A percentile compares a stretch with the other conserved stretches of the same genome.
Evolutionary conservation across 176 grass and related monocot genomes (phyloP).

Genomic region (Pontederia crassipes): DNA sequence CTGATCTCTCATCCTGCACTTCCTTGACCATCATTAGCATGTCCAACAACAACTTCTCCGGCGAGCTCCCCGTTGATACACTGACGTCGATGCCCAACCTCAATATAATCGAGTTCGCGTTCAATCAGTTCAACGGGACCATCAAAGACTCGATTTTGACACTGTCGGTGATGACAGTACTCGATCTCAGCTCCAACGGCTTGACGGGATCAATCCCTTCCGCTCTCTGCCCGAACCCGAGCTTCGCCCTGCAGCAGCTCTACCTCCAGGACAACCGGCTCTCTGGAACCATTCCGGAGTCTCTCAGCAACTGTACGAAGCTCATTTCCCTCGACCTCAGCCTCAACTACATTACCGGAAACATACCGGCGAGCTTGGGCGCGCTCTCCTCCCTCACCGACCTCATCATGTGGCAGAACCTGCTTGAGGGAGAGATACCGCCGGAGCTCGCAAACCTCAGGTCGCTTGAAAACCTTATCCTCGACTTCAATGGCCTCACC

Average conservation of each 20-base stretch:
- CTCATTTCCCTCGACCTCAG: constrained; percentile 91
- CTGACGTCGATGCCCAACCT: constrained; percentile 45
- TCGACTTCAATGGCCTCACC: constrained; percentile 78
- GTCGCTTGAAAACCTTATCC: constrained; percentile 77
- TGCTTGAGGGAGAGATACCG: constrained; percentile 75
- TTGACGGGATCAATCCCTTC: constrained; percentile 58
- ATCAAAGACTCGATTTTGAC: constrained; percentile 40
- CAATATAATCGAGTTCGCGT: constrained; percentile 46
- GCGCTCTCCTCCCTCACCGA: constrained; percentile 48
- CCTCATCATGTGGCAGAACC: constrained; percentile 97
- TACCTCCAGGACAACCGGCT: constrained; percentile 98
- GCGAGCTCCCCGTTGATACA: constrained; percentile 38
- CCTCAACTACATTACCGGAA: constrained; percentile 62
- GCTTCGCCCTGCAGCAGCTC: constrained; percentile 41
- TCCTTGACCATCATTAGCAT: constrained; percentile 53
- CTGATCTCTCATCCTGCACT: constrained; percentile 41
- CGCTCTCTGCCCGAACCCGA: constrained; percentile 37
- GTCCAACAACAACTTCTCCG: constrained; percentile 83
- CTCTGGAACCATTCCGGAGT: constrained; percentile 49
- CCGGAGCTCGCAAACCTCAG: constrained; percentile 37
- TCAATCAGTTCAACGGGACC: constrained; percentile 66
- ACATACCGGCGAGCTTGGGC: constrained; percentile 52
- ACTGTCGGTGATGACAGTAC: constrained; percentile 51
- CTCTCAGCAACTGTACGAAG: constrained; percentile 61
- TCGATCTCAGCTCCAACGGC: constrained; percentile 89